Evolutionary conservation across 2,329 filamentous ascomycete species (phyloP).

Genomic region (Aureobasidium mangrovei): DNA sequence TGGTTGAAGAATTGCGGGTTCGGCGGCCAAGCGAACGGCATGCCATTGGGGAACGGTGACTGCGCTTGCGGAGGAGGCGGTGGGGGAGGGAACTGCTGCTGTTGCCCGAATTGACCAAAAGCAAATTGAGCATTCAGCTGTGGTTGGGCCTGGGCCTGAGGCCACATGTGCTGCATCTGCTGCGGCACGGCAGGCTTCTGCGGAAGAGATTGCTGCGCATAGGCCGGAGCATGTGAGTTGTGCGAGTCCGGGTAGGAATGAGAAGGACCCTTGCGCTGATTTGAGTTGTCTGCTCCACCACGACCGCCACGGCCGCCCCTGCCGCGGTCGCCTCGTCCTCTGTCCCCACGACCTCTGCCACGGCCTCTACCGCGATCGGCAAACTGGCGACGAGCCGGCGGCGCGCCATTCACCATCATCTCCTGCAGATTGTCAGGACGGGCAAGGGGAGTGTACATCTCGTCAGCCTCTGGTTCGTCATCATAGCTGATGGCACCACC

Average conservation of each 20-base stretch:
- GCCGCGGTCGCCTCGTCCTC: slow-evolving; percentile 28
- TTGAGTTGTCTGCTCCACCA: slow-evolving; percentile 18
- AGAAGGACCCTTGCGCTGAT: slow-evolving; percentile 12
- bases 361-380: slow-evolving; percentile 28
- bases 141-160: neutral
- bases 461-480: slow-evolving; percentile 33
- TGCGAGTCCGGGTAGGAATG: slow-evolving; percentile 22
- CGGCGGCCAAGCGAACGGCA: slow-evolving; percentile 12
- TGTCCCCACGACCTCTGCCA: slow-evolving; percentile 22
- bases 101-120: slow-evolving; percentile 13
- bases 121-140: slow-evolving; percentile 3
- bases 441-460: slow-evolving; percentile 40
- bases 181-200: slow-evolving; percentile 16
- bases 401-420: slow-evolving; percentile 33
- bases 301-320: slow-evolving; percentile 23
- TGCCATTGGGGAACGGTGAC: neutral
- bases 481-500: slow-evolving; percentile 34
- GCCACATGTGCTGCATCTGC: slow-evolving; percentile 7
- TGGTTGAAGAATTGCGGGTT: slow-evolving; percentile 13
- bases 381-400: slow-evolving; percentile 30
- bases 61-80: slow-evolving; percentile 6
- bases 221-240: slow-evolving; percentile 15
- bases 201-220: slow-evolving; percentile 15
- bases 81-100: slow-evolving; percentile 17
- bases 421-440: slow-evolving; percentile 39